A percentile compares a stretch with the other conserved stretches of the same genome.
These are phyloP conservation scores for Gleditsia sinensis DNA, from an alignment of 306 rosid genomes.

Conservation along the genomic window DNA sequence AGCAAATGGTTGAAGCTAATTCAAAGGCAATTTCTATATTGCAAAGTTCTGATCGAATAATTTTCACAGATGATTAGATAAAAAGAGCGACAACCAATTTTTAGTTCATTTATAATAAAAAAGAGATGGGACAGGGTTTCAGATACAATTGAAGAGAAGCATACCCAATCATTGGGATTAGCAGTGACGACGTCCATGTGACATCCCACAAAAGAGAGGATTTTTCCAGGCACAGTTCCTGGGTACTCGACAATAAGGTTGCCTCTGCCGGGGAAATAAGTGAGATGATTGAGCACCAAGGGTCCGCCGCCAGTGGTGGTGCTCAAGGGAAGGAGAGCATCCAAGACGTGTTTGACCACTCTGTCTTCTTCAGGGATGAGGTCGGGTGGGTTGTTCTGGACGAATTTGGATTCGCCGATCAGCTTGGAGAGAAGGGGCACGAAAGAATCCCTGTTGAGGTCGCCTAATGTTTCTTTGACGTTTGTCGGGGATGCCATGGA, in stretches of 20 bases:
- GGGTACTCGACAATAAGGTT: constrained; percentile 88
- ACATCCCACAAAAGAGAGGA: constrained; percentile 82
- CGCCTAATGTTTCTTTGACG: constrained; percentile 57
- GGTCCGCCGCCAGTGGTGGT: constrained; percentile 83
- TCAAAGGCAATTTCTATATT: background rate
- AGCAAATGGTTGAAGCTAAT: background rate
- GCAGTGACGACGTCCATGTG: constrained; percentile 99
- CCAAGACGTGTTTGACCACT: constrained; percentile 66
- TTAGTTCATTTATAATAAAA: background rate
- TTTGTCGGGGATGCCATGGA: constrained; percentile 51
- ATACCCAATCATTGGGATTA: constrained; percentile 82
- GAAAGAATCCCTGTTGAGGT: constrained; percentile 64
- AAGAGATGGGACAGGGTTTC: background rate
- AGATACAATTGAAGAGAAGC: background rate
- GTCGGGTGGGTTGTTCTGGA: constrained; percentile 90
- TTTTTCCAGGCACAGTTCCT: constrained; percentile 68
- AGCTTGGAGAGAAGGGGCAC: constrained; percentile 68
- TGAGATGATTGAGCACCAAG: constrained; percentile 66
- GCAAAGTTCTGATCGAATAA: background rate
- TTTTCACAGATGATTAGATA: background rate
- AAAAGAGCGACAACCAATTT: too few relatives aligned
- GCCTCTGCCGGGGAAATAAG: constrained; percentile 72
- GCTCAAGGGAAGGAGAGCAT: constrained; percentile 66
- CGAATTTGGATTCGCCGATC: constrained; percentile 73
- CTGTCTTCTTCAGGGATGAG: constrained; percentile 82